Evolutionary conservation across 2,329 filamentous ascomycete genomes (phyloP).

Genomic region (Capronia coronata): DNA sequence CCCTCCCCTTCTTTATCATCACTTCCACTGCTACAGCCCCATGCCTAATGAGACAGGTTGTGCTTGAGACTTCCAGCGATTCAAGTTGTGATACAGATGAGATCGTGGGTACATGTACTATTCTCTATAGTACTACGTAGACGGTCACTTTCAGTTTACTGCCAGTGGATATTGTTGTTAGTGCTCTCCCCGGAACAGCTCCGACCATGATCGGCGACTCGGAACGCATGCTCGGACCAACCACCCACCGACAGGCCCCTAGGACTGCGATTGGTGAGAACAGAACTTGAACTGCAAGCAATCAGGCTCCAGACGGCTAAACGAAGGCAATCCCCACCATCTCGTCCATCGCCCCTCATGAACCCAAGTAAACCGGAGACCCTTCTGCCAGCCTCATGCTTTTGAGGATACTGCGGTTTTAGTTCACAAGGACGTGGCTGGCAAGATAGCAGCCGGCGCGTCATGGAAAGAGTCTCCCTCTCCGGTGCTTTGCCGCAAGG

Average conservation of each 20-base stretch:
- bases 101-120: no score
- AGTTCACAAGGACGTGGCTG: not conserved
- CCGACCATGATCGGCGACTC: not conserved
- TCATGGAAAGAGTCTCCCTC: no score
- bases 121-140: no score
- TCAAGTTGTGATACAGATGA: no score
- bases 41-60: no score
- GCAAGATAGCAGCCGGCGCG: not conserved
- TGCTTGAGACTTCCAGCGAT: no score
- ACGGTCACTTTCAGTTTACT: no score
- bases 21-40: not conserved
- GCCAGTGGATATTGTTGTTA: no score
- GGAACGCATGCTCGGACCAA: not conserved
- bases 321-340: not conserved
- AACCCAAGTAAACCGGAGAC: not conserved
- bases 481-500: not conserved
- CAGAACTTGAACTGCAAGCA: not conserved
- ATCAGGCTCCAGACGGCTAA: not conserved
- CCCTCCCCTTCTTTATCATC: not conserved
- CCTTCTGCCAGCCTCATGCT: not conserved
- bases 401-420: not conserved
- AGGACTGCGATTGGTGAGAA: not conserved
- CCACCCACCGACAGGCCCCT: not conserved
- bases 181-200: no score
- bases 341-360: not conserved